Base-by-base conservation (phyloP, 257 asterid species). In the Solanum neorickii region DNA sequence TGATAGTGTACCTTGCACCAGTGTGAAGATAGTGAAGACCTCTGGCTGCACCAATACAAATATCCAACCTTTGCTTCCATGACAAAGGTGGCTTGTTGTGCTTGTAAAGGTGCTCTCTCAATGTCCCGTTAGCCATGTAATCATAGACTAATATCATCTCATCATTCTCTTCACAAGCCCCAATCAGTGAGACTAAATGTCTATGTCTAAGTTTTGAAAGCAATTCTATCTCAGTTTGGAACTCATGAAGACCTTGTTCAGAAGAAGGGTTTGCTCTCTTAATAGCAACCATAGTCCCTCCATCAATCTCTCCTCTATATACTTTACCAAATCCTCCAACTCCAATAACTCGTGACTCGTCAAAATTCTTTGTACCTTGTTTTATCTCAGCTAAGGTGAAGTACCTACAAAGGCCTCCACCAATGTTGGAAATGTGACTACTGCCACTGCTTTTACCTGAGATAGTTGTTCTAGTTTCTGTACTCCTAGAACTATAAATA, bases 321-420 rank as follows among this genome's bases (percentile, higher is more conserved):
- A 96, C 99, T 86, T 93, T 96, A 12, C 98, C 99, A 33, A 95
- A 96, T 37, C 99, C 99, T 49, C 98, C 99, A 39, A 95, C 94
- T 23, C 99, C 99, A 42, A 96, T 90, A 4, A 94, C 94, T 33
- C 86, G 88, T 4, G 93, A 83, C 87, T 96, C 99, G 3, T 90
- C 91, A 72, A 96, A 96, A 41, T 89, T 85, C n/a, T 89, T 84
- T 1, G 99, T 93, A 68, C 91, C 97, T 2, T 69, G 89, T 69
- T 84, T 88, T 75, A 96, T 92, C 91, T 96, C 98, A 4, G 91
- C 86, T 78, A 95, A 82, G 31, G 93, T 66, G 94, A 96, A 96
- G 75, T 90, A 94, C 70, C 95, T 88, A 82, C 97, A 94, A 29
- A 88, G 91, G 82, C 94, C 90, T 82, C 93, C 94, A 14, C 91